These are phyloP conservation scores for Setomelanomma holmii DNA, from an alignment of 2,329 filamentous ascomycete species.

Conservation along the genomic window DNA sequence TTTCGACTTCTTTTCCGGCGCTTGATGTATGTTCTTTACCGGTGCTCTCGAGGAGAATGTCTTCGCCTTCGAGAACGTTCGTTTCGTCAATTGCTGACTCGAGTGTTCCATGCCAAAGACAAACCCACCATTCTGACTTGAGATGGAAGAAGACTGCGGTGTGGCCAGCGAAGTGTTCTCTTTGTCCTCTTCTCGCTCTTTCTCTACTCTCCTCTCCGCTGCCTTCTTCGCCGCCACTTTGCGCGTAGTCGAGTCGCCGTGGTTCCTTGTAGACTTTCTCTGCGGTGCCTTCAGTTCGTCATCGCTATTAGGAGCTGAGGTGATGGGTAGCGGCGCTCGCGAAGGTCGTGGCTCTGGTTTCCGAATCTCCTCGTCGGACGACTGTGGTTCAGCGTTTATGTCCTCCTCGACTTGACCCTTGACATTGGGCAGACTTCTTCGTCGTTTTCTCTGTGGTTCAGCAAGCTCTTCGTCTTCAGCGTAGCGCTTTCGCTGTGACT, in stretches of 20 bases:
- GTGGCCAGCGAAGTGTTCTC: conserved; percentile 15
- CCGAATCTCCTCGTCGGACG: conserved; percentile 28
- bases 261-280: conserved; percentile 2
- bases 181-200: conserved; percentile 15
- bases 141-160: conserved; percentile 3
- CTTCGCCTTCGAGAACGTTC: too few relatives aligned
- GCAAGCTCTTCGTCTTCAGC: not conserved
- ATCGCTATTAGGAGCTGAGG: not conserved
- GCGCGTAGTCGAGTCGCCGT: not conserved
- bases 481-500: conserved; percentile 9
- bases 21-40: too few relatives aligned
- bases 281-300: conserved; percentile 9
- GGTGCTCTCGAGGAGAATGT: too few relatives aligned
- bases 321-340: not conserved
- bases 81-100: conserved; percentile 11
- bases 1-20: too few relatives aligned
- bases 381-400: conserved; percentile 29
- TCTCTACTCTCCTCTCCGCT: not conserved
- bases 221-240: not conserved
- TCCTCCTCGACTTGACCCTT: conserved; percentile 8
- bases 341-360: conserved; percentile 6
- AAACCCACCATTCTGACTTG: not conserved
- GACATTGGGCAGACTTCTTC: not conserved
- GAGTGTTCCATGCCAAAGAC: conserved; percentile 17
- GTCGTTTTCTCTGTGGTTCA: not conserved